Conservation (phyloP, 352 stramenopile genomes). For the Pythium pyrilobum region DNA sequence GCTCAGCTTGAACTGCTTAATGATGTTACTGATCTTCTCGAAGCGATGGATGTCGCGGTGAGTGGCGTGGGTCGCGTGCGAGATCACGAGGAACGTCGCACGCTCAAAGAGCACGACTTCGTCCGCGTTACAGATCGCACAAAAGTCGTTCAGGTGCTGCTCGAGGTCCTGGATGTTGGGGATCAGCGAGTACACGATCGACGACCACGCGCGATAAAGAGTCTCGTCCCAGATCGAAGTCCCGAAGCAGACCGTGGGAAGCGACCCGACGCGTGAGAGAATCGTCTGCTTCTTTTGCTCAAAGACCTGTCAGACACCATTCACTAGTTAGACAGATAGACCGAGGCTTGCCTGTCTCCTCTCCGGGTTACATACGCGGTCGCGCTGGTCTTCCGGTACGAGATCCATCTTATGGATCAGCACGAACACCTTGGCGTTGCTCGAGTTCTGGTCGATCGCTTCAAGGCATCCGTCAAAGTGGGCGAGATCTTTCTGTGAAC, state of each 20-base stretch:
- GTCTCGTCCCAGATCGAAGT: conserved; percentile 99
- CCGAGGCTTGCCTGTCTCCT: too few relatives aligned
- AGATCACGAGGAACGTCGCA: conserved; percentile 99
- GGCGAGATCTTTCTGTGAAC: conserved; percentile 94
- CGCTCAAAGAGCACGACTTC: conserved; percentile 98
- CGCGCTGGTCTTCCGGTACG: conserved; percentile 83
- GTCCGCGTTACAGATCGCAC: conserved; percentile 94
- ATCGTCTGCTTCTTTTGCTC: conserved; percentile 94
- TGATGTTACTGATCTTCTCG: conserved; percentile 99
- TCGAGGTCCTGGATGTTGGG: conserved; percentile 97
- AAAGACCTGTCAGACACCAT: conserved; percentile 91
- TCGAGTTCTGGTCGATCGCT: conserved; percentile 98
- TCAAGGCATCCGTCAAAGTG: conserved; percentile 97
- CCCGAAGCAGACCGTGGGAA: conserved; percentile 90
- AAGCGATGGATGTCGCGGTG: conserved; percentile 97
- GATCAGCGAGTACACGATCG: conserved; percentile 99
- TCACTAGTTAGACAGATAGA: too few relatives aligned
- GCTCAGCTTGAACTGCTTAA: conserved; percentile 99
- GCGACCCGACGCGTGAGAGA: conserved; percentile 83
- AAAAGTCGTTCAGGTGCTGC: conserved; percentile 96
- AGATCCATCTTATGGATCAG: conserved; percentile 99
- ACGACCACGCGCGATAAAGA: conserved; percentile 98
- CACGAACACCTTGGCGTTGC: conserved; percentile 98
- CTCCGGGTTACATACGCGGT: conserved; percentile 55
- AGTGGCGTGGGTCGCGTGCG: conserved; percentile 87